Evolutionary conservation across 257 asterid genomes (phyloP).

Genomic region (Solanum ahanhuiri): DNA sequence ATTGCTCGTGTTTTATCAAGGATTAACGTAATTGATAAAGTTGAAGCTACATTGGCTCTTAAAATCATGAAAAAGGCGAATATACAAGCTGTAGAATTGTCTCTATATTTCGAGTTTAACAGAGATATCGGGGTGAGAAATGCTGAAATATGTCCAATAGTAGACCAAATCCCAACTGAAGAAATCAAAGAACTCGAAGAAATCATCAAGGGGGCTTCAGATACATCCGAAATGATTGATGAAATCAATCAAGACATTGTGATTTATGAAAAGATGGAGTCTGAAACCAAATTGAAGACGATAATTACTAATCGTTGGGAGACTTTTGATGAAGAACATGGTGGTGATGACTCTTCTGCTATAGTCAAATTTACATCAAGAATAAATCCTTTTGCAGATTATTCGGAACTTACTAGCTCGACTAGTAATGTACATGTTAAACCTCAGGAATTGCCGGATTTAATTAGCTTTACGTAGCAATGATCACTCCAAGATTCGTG

Average conservation of each 20-base stretch:
- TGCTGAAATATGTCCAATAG: slow-evolving; percentile 34
- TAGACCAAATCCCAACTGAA: slow-evolving; percentile 41
- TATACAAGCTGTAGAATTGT: slow-evolving; percentile 42
- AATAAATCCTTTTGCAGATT: slow-evolving; percentile 5
- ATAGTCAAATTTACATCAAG: background rate
- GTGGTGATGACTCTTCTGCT: background rate
- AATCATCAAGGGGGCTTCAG: slow-evolving; percentile 15
- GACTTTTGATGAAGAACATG: slow-evolving; percentile 25
- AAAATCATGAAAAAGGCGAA: slow-evolving; percentile 44
- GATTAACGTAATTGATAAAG: slow-evolving; percentile 33
- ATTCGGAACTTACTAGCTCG: background rate
- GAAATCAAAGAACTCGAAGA: slow-evolving; percentile 47
- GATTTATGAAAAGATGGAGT: background rate
- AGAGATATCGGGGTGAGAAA: slow-evolving; percentile 41
- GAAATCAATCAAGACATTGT: slow-evolving; percentile 14
- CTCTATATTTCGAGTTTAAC: slow-evolving; percentile 44
- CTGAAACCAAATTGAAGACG: slow-evolving; percentile 3
- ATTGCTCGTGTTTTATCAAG: slow-evolving; percentile 40
- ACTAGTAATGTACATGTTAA: background rate
- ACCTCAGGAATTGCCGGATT: slow-evolving; percentile 24
- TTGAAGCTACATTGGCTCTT: slow-evolving; percentile 47
- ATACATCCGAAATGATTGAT: background rate
- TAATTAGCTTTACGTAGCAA: slow-evolving; percentile 16
- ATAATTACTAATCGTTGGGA: slow-evolving; percentile 30
- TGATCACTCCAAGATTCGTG: background rate